A percentile compares a stretch with the other conserved stretches of the same genome.
Conservation (phyloP, 495 filamentous ascomycete genomes). For the Choiromyces venosus region DNA sequence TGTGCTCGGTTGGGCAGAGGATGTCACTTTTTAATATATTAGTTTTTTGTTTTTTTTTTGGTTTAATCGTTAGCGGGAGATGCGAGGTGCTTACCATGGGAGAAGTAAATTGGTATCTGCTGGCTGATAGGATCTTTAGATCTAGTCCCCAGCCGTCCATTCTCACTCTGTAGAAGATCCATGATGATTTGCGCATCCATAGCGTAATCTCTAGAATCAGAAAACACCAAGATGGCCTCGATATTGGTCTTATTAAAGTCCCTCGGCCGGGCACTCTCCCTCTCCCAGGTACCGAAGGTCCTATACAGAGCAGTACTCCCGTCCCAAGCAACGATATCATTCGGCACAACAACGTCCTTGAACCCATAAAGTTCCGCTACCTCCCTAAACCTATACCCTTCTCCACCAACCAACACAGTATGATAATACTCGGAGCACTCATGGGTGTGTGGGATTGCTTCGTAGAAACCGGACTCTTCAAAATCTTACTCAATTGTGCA, state of each 20-base stretch:
- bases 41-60: conserved; percentile 15
- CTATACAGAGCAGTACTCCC: conserved; percentile 58
- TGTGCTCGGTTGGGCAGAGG: conserved; percentile 72
- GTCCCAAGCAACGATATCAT: conserved; percentile 62
- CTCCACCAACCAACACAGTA: conserved; percentile 60
- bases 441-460: conserved; percentile 64
- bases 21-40: conserved; percentile 72
- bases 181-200: conserved; percentile 82
- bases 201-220: conserved; percentile 75
- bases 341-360: conserved; percentile 60
- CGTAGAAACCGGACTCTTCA: conserved; percentile 53
- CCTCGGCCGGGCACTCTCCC: conserved; percentile 54
- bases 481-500: conserved; percentile 55
- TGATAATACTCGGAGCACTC: conserved; percentile 64
- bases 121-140: conserved; percentile 62
- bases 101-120: conserved; percentile 59
- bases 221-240: conserved; percentile 76
- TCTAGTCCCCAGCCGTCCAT: conserved; percentile 61
- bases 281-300: conserved; percentile 54
- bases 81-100: conserved; percentile 24
- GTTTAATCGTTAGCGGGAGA: neutral
- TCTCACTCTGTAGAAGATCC: conserved; percentile 68
- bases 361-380: conserved; percentile 63
- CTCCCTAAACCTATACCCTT: conserved; percentile 61
- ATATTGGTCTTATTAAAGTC: conserved; percentile 67